phyloP scores from a whole-genome alignment of 805 yeast species.

The Saccharomycopsis amapae region DNA sequence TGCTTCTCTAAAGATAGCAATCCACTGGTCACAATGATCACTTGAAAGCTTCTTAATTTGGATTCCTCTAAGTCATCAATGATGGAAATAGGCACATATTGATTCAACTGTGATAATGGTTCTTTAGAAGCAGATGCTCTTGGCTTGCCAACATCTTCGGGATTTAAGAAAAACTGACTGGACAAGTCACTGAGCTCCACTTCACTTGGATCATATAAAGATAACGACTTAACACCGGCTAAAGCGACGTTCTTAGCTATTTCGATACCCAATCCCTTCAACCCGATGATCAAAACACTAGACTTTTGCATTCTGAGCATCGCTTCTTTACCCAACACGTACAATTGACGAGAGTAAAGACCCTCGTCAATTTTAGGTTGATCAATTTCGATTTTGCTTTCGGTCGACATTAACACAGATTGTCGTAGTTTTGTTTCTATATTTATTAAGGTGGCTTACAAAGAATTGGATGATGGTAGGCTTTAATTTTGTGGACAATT shows the following conservation, averaged over 20 bases:
- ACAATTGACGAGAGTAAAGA: conserved; percentile 91
- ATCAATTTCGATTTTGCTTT: conserved; percentile 15
- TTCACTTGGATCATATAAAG: conserved; percentile 74
- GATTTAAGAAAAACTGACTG: conserved; percentile 77
- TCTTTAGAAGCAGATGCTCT: conserved; percentile 68
- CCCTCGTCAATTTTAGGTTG: conserved; percentile 72
- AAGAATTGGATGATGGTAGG: background rate
- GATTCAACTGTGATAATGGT: conserved; percentile 73
- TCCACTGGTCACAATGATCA: conserved; percentile 75
- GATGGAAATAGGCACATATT: conserved; percentile 80
- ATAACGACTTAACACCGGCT: conserved; percentile 92
- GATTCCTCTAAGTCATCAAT: conserved; percentile 48
- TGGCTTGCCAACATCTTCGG: conserved; percentile 65
- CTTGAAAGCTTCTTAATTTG: conserved; percentile 56
- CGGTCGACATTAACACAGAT: background rate
- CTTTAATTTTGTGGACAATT: background rate
- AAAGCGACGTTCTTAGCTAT: conserved; percentile 94
- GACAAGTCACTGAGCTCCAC: conserved; percentile 69
- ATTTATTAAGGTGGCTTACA: no score
- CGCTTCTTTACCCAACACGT: conserved; percentile 95
- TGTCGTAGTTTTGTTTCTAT: no score
- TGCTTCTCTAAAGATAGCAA: conserved; percentile 61
- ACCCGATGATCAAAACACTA: conserved; percentile 83
- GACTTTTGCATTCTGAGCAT: conserved; percentile 95
- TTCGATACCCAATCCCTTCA: conserved; percentile 90